Evolutionary conservation across 345 rosid genomes (phyloP).

Genomic region (Triadica sebifera): DNA sequence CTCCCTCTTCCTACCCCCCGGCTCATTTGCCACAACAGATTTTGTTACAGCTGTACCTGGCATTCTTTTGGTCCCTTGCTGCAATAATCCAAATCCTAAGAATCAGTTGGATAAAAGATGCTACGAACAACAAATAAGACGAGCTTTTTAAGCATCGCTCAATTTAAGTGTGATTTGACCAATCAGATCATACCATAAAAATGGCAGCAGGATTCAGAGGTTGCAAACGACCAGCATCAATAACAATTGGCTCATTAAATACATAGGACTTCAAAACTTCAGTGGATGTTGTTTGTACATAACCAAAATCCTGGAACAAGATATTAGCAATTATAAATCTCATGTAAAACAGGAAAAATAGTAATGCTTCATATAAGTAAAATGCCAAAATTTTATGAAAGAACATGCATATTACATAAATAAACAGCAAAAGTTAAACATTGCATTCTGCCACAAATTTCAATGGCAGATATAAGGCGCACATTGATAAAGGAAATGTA

Average conservation of each 20-base stretch:
- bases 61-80: constrained; percentile 97
- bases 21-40: constrained; percentile 96
- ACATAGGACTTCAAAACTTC: constrained; percentile 90
- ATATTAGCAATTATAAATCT: background rate
- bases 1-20: constrained; percentile 93
- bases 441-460: background rate
- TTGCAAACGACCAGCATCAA: constrained; percentile 76
- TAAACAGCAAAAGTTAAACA: background rate
- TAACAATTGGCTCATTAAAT: constrained; percentile 89
- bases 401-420: background rate
- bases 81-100: constrained; percentile 29
- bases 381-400: background rate
- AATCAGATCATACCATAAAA: constrained; percentile 59
- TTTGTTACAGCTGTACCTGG: constrained; percentile 98
- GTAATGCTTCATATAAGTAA: too few relatives aligned
- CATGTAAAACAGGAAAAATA: background rate
- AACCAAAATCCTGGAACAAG: constrained; percentile 86
- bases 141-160: background rate
- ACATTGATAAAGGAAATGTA: background rate
- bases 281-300: constrained; percentile 94
- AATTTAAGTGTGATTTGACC: constrained; percentile 8
- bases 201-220: constrained; percentile 92
- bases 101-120: constrained; percentile 23
- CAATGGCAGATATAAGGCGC: background rate
- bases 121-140: background rate